These are phyloP conservation scores for Solanum chacoense DNA, from an alignment of 305 asterid species.

Conservation along the genomic window DNA sequence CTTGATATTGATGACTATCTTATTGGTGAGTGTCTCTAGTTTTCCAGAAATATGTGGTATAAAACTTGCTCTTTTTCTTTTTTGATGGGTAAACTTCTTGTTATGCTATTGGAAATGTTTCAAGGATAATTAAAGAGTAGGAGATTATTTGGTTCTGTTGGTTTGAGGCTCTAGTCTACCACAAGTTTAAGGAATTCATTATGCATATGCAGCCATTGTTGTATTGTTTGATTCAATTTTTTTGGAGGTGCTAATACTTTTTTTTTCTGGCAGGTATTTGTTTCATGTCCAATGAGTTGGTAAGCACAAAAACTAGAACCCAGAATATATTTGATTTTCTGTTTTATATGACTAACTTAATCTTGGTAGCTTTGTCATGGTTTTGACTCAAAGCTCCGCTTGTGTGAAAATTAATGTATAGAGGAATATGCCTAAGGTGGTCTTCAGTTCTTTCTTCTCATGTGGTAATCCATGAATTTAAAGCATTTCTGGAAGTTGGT, in stretches of 20 bases:
- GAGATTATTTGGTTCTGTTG: neutral
- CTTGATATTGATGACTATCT: conserved; percentile 90
- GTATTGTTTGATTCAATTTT: neutral
- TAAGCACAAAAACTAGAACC: conserved; percentile 22
- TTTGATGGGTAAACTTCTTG: neutral
- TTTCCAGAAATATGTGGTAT: neutral
- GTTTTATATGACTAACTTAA: neutral
- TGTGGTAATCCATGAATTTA: neutral
- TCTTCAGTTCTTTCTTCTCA: neutral
- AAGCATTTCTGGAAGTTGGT: neutral
- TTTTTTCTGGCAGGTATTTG: conserved; percentile 66
- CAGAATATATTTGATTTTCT: neutral
- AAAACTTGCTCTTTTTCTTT: neutral
- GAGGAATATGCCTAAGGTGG: neutral
- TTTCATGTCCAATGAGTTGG: conserved; percentile 94
- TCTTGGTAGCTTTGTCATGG: neutral
- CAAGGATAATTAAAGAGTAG: neutral
- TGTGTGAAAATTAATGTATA: neutral
- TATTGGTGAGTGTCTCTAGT: conserved; percentile 39
- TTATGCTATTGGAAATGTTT: neutral
- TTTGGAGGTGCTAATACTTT: conserved; percentile 10
- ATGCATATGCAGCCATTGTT: neutral
- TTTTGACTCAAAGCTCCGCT: neutral
- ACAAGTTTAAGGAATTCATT: neutral
- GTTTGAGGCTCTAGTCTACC: neutral